phyloP scores from a whole-genome alignment of 371 early-diverging fungal genomes.

The Rhizopus delemar region DNA sequence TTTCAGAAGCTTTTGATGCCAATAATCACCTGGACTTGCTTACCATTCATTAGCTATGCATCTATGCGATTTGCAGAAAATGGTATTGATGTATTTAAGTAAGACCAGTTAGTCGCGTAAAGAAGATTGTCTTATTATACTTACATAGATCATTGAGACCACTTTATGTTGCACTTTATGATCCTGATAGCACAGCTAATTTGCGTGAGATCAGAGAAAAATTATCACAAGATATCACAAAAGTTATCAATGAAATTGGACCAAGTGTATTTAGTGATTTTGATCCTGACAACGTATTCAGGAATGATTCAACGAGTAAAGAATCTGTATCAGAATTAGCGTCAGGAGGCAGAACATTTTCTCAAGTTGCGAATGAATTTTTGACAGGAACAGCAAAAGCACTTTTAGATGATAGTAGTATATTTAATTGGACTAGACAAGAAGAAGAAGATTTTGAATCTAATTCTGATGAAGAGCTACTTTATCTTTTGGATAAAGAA shows the following conservation, averaged over 20 bases:
- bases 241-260: constrained; percentile 83
- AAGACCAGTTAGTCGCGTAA: constrained; percentile 9
- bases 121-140: constrained; percentile 1
- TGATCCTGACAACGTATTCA: constrained; percentile 51
- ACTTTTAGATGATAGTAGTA: constrained; percentile 57
- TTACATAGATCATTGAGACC: constrained; percentile 75
- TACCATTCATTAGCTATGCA: constrained; percentile 78
- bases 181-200: constrained; percentile 59
- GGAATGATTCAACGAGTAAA: constrained; percentile 27
- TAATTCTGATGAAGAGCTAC: constrained; percentile 20
- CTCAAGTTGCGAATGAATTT: constrained; percentile 41
- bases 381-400: constrained; percentile 46
- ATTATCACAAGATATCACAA: constrained; percentile 76
- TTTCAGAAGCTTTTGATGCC: constrained; percentile 42
- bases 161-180: constrained; percentile 73
- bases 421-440: constrained; percentile 58
- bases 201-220: constrained; percentile 68
- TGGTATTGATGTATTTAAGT: constrained; percentile 84
- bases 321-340: constrained; percentile 38
- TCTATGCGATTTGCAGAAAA: constrained; percentile 87
- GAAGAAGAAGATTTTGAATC: constrained; percentile 16
- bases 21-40: constrained; percentile 56
- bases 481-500: constrained; percentile 25
- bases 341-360: constrained; percentile 36
- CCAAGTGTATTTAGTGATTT: constrained; percentile 85